phyloP scores from a whole-genome alignment of 176 grass and related monocot genomes.

The Avena sativa region DNA sequence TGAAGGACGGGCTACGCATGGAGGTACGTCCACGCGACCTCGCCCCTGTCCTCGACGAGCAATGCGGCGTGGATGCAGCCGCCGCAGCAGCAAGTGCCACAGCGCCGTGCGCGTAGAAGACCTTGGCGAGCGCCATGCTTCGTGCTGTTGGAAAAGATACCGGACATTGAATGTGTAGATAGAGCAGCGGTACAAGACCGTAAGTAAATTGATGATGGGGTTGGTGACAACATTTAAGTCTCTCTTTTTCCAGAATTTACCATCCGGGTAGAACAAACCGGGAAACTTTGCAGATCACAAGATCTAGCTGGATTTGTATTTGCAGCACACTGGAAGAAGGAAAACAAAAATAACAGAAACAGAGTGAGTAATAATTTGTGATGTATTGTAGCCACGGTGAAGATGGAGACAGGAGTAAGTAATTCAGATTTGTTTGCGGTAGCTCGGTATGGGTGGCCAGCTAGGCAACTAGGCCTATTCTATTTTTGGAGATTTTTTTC shows the following conservation, averaged over 20 bases:
- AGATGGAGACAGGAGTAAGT: not conserved
- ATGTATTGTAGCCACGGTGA: not conserved
- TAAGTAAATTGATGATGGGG: constrained; percentile 49
- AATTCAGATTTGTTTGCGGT: constrained; percentile 33
- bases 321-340: not conserved
- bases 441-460: constrained; percentile 45
- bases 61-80: not conserved
- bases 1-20: constrained; percentile 93
- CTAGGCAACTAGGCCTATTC: constrained; percentile 28
- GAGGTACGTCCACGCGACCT: constrained; percentile 73
- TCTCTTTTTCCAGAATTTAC: constrained; percentile 42
- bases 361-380: constrained; percentile 42
- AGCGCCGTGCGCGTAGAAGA: constrained; percentile 57
- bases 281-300: constrained; percentile 30
- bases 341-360: not conserved
- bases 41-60: constrained; percentile 41
- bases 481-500: constrained; percentile 26
- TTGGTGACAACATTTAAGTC: constrained; percentile 54
- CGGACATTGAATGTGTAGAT: constrained; percentile 54
- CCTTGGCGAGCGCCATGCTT: constrained; percentile 40
- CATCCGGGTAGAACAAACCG: constrained; percentile 20
- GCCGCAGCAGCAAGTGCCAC: constrained; percentile 21
- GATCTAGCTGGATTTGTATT: constrained; percentile 46
- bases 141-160: constrained; percentile 28
- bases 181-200: constrained; percentile 47